Evolutionary conservation across 495 filamentous ascomycete genomes (phyloP), one percentile per base, ranked within the genome.

Genomic region (Penicillium turbatum): DNA sequence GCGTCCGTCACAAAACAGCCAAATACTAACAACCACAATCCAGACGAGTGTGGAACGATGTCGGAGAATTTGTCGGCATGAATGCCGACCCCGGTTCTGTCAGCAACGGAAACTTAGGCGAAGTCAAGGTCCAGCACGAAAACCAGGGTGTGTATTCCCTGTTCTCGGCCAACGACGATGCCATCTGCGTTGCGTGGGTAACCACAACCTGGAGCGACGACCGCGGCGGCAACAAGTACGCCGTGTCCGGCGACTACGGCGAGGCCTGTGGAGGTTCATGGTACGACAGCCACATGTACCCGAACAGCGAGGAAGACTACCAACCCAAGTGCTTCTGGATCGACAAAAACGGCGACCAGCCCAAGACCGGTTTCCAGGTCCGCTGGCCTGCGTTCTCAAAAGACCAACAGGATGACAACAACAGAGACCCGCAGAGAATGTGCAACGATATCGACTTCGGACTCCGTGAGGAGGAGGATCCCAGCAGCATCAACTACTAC

Each of bases 61-160:
- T 37, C n/a, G 35, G 35, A 5, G 10, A 11, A 1, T 37, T 37
- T 12, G 35, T 37, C 15, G 35, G 35, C n/a, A 37, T 37, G 35
- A 37, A 15, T 5, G 35, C 35, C n/a, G 35, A 37, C n/a, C 35
- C 35, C 8, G 35, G 35, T 16, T 16, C 74, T 9, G 73, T 86
- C 19, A 82, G 85, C 60, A 86, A 86, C 54, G 80, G 79, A 7
- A 87, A 87, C 56, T 58, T 87, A 29, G 79, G 82, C 37, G 88
- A 89, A 61, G 86, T 86, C 11, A 76, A 88, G 64, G 88, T 85
- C 0, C 82, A 77, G 13, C 35, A 37, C 35, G 35, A 37, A 4
- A 37, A 37, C 35, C 35, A 37, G 8, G 35, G 35, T 37, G 35
- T 37, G 11, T 37, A 37, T 12, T 37, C 35, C 13, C 35, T 37